These are phyloP conservation scores for Pythium dissotocum DNA, from an alignment of 352 stramenopile species.

Conservation along the genomic window DNA sequence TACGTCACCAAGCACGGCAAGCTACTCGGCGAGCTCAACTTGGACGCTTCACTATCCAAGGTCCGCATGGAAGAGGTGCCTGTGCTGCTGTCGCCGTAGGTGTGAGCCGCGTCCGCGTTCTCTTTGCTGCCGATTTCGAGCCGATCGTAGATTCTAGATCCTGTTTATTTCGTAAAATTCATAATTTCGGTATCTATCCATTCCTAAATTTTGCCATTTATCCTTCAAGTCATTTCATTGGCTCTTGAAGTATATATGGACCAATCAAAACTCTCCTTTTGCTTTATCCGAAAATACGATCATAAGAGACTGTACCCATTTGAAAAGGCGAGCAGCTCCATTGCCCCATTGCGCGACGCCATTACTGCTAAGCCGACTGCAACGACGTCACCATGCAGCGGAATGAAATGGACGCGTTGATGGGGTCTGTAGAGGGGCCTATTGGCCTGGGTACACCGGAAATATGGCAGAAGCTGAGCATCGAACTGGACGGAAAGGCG, in stretches of 20 bases:
- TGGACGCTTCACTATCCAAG: conserved; percentile 62
- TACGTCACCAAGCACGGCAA: conserved; percentile 77
- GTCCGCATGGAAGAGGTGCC: conserved; percentile 49
- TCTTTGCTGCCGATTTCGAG: not conserved
- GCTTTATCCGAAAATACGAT: conserved; percentile 25
- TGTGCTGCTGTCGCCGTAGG: conserved; percentile 39
- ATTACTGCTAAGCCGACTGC: conserved; percentile 2
- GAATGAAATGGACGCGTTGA: conserved; percentile 75
- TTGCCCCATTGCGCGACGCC: not conserved
- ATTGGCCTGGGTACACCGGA: conserved; percentile 76
- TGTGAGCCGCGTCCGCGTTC: not conserved
- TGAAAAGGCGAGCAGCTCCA: not conserved
- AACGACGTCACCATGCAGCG: conserved; percentile 53
- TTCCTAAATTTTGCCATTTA: too few species aligned
- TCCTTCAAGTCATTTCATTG: conserved; percentile 3
- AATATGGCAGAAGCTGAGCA: conserved; percentile 75
- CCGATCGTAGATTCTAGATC: conserved; percentile 1
- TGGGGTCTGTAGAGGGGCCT: conserved; percentile 36
- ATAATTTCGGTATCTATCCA: not conserved
- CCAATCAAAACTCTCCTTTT: conserved; percentile 10
- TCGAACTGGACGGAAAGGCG: conserved; percentile 80
- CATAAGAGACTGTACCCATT: conserved; percentile 21
- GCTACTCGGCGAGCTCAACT: conserved; percentile 65
- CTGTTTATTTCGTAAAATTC: conserved; percentile 10
- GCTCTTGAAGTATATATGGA: not conserved